phyloP scores from a whole-genome alignment of 2,329 filamentous ascomycete species.

The Mycosphaerella sp. region DNA sequence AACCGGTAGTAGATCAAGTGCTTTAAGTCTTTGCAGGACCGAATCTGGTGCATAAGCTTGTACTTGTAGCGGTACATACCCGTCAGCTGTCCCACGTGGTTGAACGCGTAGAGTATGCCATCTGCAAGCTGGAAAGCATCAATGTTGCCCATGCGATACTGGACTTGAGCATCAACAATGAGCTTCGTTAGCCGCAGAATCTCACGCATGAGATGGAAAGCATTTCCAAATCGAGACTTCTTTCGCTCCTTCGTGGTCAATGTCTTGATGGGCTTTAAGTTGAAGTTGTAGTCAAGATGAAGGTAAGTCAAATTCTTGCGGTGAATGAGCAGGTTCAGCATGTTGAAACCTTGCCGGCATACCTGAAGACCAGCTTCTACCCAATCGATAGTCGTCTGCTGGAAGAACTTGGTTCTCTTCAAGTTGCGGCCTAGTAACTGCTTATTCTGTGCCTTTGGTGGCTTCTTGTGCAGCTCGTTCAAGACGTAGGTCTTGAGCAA shows the following conservation, averaged over 20 bases:
- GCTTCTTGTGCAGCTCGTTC: constrained; percentile 94
- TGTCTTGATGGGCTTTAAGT: constrained; percentile 97
- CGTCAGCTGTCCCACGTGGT: constrained; percentile 95
- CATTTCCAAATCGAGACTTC: constrained; percentile 98
- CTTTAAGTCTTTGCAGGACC: constrained; percentile 97
- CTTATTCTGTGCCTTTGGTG: constrained; percentile 90
- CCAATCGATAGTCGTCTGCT: constrained; percentile 99
- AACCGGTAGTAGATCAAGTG: constrained; percentile 99
- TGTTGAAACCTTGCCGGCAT: constrained; percentile 97
- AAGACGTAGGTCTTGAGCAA: constrained; percentile 91
- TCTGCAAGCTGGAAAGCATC: constrained; percentile 98
- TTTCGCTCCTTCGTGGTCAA: constrained; percentile 98
- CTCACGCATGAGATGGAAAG: constrained; percentile 98
- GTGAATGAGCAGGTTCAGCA: constrained; percentile 95
- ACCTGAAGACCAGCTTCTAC: constrained; percentile 98
- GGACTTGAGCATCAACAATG: constrained; percentile 96
- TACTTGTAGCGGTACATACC: constrained; percentile 99
- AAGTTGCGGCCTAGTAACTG: constrained; percentile 84
- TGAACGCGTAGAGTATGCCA: constrained; percentile 98
- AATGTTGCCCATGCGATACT: constrained; percentile 95
- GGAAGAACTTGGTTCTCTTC: constrained; percentile 98
- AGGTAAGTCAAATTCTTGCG: constrained; percentile 97
- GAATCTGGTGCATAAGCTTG: constrained; percentile 99
- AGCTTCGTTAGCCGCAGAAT: constrained; percentile 93
- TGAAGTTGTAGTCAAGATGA: constrained; percentile 99